Conservation (phyloP, 2,329 filamentous ascomycete genomes). For the Myriangium duriaei region DNA sequence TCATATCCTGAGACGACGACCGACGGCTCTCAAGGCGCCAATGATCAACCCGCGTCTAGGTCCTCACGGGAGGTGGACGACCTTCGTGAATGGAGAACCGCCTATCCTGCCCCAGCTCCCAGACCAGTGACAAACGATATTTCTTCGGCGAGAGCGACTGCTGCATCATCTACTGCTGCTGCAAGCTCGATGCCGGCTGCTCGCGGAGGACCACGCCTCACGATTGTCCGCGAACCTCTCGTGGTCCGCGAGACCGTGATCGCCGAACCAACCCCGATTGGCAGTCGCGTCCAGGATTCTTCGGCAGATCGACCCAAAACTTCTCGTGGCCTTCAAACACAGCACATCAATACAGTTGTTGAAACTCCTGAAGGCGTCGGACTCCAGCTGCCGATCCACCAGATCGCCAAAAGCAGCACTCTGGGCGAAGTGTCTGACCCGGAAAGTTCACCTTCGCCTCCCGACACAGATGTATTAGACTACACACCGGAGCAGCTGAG, state of each 20-base stretch:
- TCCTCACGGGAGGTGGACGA: neutral
- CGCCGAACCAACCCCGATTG: neutral
- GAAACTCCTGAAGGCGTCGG: too few relatives aligned
- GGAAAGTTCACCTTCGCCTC: neutral
- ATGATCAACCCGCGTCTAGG: neutral
- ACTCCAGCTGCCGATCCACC: neutral
- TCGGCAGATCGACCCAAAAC: neutral
- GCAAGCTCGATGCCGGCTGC: neutral
- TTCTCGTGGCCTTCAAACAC: too few relatives aligned
- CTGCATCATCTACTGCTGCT: neutral
- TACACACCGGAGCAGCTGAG: conserved; percentile 16
- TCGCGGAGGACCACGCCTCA: neutral
- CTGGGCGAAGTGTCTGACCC: conserved; percentile 1
- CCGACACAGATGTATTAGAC: conserved; percentile 15
- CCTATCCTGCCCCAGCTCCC: too few relatives aligned
- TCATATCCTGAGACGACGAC: neutral
- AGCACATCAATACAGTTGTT: too few relatives aligned
- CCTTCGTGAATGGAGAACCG: neutral
- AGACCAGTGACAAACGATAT: too few relatives aligned
- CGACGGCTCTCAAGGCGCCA: neutral
- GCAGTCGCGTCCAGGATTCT: neutral
- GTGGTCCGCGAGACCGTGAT: neutral
- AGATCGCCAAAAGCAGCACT: neutral
- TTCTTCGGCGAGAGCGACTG: neutral
- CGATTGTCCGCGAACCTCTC: neutral